These are phyloP conservation scores for Yamadazyma olivae DNA, from an alignment of 805 yeast species.

Conservation along the genomic window DNA sequence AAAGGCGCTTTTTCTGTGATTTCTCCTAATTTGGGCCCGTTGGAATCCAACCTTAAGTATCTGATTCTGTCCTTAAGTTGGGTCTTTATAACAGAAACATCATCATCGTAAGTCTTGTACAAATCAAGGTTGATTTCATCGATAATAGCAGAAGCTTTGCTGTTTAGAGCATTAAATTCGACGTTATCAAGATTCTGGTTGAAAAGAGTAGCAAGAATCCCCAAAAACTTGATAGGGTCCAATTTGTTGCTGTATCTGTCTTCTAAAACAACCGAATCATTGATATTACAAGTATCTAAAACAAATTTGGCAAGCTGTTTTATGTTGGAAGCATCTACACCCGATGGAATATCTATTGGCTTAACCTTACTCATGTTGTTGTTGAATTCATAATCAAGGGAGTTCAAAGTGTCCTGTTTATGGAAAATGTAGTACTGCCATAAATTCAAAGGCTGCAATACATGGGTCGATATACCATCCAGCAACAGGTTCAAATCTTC, in stretches of 20 bases:
- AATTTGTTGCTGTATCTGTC: constrained; percentile 54
- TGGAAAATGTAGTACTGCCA: constrained; percentile 90
- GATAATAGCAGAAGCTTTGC: constrained; percentile 49
- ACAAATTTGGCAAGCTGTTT: constrained; percentile 49
- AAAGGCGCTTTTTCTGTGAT: constrained; percentile 52
- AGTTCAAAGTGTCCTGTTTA: constrained; percentile 39
- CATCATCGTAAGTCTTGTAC: constrained; percentile 75
- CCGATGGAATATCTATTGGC: constrained; percentile 43
- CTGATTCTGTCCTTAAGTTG: constrained; percentile 77
- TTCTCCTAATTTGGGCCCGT: constrained; percentile 81
- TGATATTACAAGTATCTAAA: constrained; percentile 35
- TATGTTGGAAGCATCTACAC: constrained; percentile 35
- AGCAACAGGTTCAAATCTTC: constrained; percentile 60
- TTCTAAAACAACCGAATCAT: constrained; percentile 43
- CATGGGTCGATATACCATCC: constrained; percentile 68
- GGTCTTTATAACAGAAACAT: constrained; percentile 56
- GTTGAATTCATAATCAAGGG: constrained; percentile 38
- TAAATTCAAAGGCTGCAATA: constrained; percentile 59
- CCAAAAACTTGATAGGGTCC: constrained; percentile 48
- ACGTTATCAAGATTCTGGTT: constrained; percentile 11
- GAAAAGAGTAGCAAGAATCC: constrained; percentile 39
- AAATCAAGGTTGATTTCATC: constrained; percentile 76
- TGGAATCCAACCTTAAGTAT: constrained; percentile 68
- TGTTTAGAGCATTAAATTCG: constrained; percentile 23
- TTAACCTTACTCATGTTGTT: constrained; percentile 13